Conservation (phyloP, 2,329 filamentous ascomycete genomes). For the Pseudopithomyces chartarum region DNA sequence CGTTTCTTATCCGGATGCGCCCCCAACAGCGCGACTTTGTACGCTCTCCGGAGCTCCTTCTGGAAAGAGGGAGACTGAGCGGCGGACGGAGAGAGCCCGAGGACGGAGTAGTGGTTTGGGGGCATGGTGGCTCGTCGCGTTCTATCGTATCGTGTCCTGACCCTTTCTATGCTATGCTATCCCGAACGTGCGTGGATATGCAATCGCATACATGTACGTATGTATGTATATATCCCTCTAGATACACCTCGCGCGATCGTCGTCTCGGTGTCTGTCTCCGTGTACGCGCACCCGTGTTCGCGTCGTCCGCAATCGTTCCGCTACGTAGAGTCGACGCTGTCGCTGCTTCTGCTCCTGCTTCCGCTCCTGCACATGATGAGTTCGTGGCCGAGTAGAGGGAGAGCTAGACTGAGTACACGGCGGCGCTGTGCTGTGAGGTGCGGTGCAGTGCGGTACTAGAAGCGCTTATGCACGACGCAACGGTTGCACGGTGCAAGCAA, state of each 20-base stretch:
- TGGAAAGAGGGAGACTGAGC: neutral
- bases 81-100: constrained; percentile 22
- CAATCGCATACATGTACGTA: neutral
- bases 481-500: neutral
- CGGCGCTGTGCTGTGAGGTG: no score
- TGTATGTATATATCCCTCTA: no score
- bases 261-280: no score
- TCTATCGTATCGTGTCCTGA: constrained; percentile 1
- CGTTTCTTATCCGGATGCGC: constrained; percentile 63
- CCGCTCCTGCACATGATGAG: neutral
- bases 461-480: neutral
- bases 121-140: constrained; percentile 22
- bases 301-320: no score
- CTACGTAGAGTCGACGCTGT: neutral
- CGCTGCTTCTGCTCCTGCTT: no score
- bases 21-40: constrained; percentile 60
- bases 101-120: constrained; percentile 37
- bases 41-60: constrained; percentile 47
- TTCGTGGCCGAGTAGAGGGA: no score
- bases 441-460: no score
- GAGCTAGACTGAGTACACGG: no score
- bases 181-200: neutral
- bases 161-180: neutral
- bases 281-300: no score
- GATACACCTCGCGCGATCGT: no score